A percentile compares a stretch with the other conserved stretches of the same genome.
Conservation (phyloP, 2,329 filamentous ascomycete species). For the Escovopsis weberi region DNA sequence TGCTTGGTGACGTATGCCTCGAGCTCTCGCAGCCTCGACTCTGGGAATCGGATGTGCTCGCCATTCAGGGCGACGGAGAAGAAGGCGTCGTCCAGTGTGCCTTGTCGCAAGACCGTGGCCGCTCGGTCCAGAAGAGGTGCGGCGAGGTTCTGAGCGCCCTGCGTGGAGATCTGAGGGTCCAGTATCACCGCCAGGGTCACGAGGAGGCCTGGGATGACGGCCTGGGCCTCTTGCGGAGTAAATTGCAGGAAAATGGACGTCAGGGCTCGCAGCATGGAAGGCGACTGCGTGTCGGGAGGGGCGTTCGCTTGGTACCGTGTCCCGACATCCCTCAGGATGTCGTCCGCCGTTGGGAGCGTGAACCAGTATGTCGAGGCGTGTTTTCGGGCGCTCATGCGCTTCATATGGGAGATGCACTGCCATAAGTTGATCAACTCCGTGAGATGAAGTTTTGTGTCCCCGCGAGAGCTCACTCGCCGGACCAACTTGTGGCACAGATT, state of each 20-base stretch:
- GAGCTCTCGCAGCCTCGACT: conserved; percentile 10
- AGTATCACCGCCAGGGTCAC: conserved; percentile 18
- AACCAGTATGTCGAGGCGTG: conserved; percentile 10
- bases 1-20: conserved; percentile 15
- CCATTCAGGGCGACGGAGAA: conserved; percentile 8
- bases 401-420: conserved; percentile 23
- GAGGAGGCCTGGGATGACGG: conserved; percentile 18
- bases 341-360: conserved; percentile 15
- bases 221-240: conserved; percentile 9
- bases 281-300: background rate
- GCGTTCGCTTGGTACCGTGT: no score
- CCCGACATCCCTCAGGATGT: conserved; percentile 12
- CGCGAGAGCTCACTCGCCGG: background rate
- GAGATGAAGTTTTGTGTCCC: conserved; percentile 5
- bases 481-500: conserved; percentile 16
- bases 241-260: conserved; percentile 19
- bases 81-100: conserved; percentile 6
- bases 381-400: conserved; percentile 13
- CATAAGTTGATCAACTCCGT: conserved; percentile 20
- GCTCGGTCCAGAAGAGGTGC: conserved; percentile 18
- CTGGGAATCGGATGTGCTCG: conserved; percentile 7
- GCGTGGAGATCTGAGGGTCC: conserved; percentile 11
- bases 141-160: conserved; percentile 6
- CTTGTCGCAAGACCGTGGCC: conserved; percentile 9
- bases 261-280: conserved; percentile 11